Base-by-base conservation (phyloP, 306 rosid species). In the Glycyrrhiza uralensis region DNA sequence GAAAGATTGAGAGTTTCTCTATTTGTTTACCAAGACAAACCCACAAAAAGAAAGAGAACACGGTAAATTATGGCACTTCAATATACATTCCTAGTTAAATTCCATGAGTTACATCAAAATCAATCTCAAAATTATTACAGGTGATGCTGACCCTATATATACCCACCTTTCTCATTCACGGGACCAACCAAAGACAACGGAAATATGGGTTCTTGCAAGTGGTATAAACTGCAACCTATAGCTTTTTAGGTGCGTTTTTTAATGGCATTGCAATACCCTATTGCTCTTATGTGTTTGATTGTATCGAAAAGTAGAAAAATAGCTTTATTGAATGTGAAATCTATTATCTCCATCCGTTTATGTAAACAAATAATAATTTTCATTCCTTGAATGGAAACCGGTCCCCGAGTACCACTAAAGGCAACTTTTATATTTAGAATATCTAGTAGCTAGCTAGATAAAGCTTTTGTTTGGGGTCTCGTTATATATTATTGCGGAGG, bases 161-260 rank as follows among this genome's bases (percentile, higher is more conserved):
- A 44, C 17, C 28, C 0, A 17, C 63, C 42, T 68, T 61, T 83
- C 73, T 56, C 71, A 39, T 68, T 22, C 6, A 44, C 7, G 74
- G 75, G 73, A 68, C 88, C 80, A 74, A 57, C 74, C 70, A 45
- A 61, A 63, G 59, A 77, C 74, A 77, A 57, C 36, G 46, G 11
- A 49, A 57, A 77, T 58, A 71, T 28, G 67, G 76, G 55, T 15
- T 71, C 35, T 50, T 11, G 41, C 81, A 59, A 81, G 77, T 76
- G 66, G 78, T 32, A 54, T 29, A 18, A 52, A 58, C 6, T 57
- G 44, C 23, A 3, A 26, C 58, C 78, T 72, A 76, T n/a, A n/a
- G n/a, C 45, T 66, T 59, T 66, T 77, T 65, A 69, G 65, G 10
- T 41, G 58, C 61, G 39, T 22, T 61, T 58, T 69, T 32, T 19